These are phyloP conservation scores for Dillenia suffruticosa DNA, from an alignment of 164 flowering plant genomes.

Conservation along the genomic window DNA sequence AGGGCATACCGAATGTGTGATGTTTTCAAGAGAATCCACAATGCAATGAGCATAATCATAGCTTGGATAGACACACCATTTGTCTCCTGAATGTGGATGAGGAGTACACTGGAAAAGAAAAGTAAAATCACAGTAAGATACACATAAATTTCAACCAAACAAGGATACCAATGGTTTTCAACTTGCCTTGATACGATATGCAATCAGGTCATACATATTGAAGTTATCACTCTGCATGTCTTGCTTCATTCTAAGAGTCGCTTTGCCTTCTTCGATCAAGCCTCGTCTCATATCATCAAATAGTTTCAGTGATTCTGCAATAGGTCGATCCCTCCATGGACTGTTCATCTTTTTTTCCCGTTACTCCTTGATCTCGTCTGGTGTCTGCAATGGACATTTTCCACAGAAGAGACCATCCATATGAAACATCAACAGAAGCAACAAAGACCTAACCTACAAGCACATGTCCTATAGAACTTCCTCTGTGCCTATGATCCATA, in stretches of 20 bases:
- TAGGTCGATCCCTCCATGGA: constrained; percentile 97
- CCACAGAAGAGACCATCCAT: too few relatives aligned
- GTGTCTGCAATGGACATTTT: constrained; percentile 32
- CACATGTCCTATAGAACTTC: too few relatives aligned
- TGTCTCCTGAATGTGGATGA: constrained; percentile 95
- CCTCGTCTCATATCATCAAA: constrained; percentile 92
- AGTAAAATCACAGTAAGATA: constrained; percentile 1
- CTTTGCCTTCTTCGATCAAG: constrained; percentile 88
- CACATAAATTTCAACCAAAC: background rate
- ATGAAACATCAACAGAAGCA: too few relatives aligned
- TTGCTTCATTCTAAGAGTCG: constrained; percentile 97
- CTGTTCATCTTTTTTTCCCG: constrained; percentile 94
- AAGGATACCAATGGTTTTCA: background rate
- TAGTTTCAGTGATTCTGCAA: constrained; percentile 78
- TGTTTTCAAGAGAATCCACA: constrained; percentile 93
- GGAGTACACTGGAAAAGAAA: constrained; percentile 68
- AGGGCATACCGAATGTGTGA: constrained; percentile 87
- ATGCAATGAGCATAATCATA: constrained; percentile 98
- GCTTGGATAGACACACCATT: constrained; percentile 98
- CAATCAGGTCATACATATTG: constrained; percentile 97
- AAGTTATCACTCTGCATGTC: constrained; percentile 98
- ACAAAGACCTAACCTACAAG: too few relatives aligned
- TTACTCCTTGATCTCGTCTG: constrained; percentile 89
- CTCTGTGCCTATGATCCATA: too few relatives aligned
- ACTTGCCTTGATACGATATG: constrained; percentile 95